A percentile compares a stretch with the other conserved stretches of the same genome.
These are phyloP conservation scores for Zelonia costaricensis DNA, from an alignment of 208 protist species.

Conservation along the genomic window DNA sequence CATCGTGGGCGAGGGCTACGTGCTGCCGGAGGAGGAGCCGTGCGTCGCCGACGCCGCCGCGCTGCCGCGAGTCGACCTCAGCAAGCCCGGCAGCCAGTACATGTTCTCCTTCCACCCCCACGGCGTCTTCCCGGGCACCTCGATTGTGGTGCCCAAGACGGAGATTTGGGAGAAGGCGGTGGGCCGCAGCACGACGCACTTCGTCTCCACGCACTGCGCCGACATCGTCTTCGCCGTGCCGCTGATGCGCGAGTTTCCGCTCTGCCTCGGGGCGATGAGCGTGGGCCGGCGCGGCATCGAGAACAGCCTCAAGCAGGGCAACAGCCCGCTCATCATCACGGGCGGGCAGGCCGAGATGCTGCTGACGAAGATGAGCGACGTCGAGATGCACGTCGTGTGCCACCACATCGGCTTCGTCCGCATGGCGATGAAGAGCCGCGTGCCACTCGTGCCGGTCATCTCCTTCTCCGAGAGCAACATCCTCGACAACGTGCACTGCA, in stretches of 20 bases:
- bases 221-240: constrained; percentile 81
- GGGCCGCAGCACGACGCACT: constrained; percentile 39
- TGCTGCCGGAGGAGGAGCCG: constrained; percentile 25
- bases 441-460: constrained; percentile 79
- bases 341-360: constrained; percentile 91
- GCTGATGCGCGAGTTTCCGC: constrained; percentile 73
- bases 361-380: constrained; percentile 43
- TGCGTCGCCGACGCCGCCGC: constrained; percentile 9
- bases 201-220: constrained; percentile 69
- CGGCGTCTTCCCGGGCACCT: constrained; percentile 78
- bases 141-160: constrained; percentile 58
- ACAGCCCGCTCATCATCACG: constrained; percentile 78
- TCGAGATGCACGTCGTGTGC: constrained; percentile 60
- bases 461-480: constrained; percentile 86
- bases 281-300: constrained; percentile 59
- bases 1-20: constrained; percentile 25
- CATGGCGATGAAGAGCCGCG: constrained; percentile 55
- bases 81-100: constrained; percentile 61
- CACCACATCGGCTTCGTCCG: constrained; percentile 85
- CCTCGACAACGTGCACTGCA: constrained; percentile 62
- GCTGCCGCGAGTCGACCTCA: constrained; percentile 38
- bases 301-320: constrained; percentile 54
- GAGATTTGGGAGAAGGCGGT: constrained; percentile 57
- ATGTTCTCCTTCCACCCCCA: constrained; percentile 87
- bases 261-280: constrained; percentile 50